phyloP scores from a whole-genome alignment of 2,329 filamentous ascomycete genomes.

The Calcarisporium arbuscula region DNA sequence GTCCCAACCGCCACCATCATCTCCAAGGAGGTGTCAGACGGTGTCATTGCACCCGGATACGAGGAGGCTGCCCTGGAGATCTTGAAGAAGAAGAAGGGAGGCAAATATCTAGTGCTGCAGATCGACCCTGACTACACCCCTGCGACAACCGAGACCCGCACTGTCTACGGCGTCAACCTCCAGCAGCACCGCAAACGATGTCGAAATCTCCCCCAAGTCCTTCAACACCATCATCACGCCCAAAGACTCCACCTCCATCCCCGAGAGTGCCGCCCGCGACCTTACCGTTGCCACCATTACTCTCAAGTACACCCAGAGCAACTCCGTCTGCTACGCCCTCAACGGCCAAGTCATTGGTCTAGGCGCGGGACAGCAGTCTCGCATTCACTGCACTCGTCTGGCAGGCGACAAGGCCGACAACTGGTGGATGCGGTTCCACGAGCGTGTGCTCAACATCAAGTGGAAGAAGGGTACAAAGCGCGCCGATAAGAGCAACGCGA shows the following conservation, averaged over 20 bases:
- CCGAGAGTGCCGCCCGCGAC: slow-evolving; percentile 79
- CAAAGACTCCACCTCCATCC: slow-evolving; percentile 65
- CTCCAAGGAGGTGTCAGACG: slow-evolving; percentile 94
- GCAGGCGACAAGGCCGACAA: slow-evolving; percentile 98
- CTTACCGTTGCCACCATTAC: slow-evolving; percentile 94
- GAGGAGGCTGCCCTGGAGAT: slow-evolving; percentile 80
- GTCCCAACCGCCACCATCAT: slow-evolving; percentile 95
- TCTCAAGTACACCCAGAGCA: slow-evolving; percentile 97
- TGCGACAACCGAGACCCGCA: slow-evolving; percentile 73
- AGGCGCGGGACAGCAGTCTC: slow-evolving; percentile 92
- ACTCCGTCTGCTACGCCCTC: slow-evolving; percentile 95
- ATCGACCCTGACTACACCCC: slow-evolving; percentile 87
- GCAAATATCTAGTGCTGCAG: slow-evolving; percentile 91
- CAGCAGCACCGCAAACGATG: slow-evolving; percentile 90
- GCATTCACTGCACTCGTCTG: slow-evolving; percentile 96
- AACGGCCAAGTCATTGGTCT: slow-evolving; percentile 92
- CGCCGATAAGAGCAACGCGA: slow-evolving; percentile 95
- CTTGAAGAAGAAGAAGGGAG: slow-evolving; percentile 95
- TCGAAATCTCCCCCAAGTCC: slow-evolving; percentile 75
- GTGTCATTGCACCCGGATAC: slow-evolving; percentile 88
- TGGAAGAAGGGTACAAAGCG: slow-evolving; percentile 98
- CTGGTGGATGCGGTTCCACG: slow-evolving; percentile 99
- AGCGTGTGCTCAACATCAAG: slow-evolving; percentile 77
- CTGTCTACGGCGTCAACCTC: slow-evolving; percentile 83
- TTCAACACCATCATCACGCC: slow-evolving; percentile 84